Conservation (phyloP, 23 red algal species). For the Gracilaria gracilis region DNA sequence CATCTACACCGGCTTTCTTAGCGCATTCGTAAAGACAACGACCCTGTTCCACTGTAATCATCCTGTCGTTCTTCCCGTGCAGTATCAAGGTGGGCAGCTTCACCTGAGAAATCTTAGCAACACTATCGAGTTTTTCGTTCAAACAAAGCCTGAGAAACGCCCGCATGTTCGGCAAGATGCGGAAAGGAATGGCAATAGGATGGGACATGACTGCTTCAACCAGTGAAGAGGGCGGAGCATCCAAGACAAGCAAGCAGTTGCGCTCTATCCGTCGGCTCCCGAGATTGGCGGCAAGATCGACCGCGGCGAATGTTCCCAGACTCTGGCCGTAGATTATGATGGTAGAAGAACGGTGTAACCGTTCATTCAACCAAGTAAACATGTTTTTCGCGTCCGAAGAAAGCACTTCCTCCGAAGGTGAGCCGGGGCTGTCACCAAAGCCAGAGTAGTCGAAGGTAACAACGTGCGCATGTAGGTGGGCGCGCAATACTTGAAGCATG, state of each 20-base stretch:
- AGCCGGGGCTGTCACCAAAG: slow-evolving; percentile 57
- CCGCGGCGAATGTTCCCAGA: slow-evolving; percentile 74
- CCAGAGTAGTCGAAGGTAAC: slow-evolving; percentile 79
- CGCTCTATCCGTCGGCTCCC: neutral
- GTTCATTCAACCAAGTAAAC: slow-evolving; percentile 57
- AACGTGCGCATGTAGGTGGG: slow-evolving; percentile 69
- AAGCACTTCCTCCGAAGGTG: slow-evolving; percentile 38
- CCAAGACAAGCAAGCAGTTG: slow-evolving; percentile 42
- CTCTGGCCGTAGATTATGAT: slow-evolving; percentile 78
- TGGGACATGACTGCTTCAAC: slow-evolving; percentile 72
- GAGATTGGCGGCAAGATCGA: slow-evolving; percentile 55
- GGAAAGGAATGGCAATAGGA: slow-evolving; percentile 36
- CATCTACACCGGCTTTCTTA: slow-evolving; percentile 39
- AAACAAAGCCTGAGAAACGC: slow-evolving; percentile 37
- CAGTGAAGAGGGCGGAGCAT: slow-evolving; percentile 68
- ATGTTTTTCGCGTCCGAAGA: slow-evolving; percentile 43
- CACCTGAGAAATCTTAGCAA: slow-evolving; percentile 27
- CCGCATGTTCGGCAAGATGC: slow-evolving; percentile 44
- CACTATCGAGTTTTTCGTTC: slow-evolving; percentile 38
- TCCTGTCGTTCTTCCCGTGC: slow-evolving; percentile 56
- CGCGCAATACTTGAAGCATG: slow-evolving; percentile 45
- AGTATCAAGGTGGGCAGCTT: slow-evolving; percentile 54
- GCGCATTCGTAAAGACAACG: slow-evolving; percentile 41
- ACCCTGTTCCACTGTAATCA: slow-evolving; percentile 65
- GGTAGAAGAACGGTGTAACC: slow-evolving; percentile 18